A percentile compares a stretch with the other conserved stretches of the same genome.
These are phyloP conservation scores for Cercophora newfieldiana DNA, from an alignment of 495 filamentous ascomycete genomes.

Conservation along the genomic window DNA sequence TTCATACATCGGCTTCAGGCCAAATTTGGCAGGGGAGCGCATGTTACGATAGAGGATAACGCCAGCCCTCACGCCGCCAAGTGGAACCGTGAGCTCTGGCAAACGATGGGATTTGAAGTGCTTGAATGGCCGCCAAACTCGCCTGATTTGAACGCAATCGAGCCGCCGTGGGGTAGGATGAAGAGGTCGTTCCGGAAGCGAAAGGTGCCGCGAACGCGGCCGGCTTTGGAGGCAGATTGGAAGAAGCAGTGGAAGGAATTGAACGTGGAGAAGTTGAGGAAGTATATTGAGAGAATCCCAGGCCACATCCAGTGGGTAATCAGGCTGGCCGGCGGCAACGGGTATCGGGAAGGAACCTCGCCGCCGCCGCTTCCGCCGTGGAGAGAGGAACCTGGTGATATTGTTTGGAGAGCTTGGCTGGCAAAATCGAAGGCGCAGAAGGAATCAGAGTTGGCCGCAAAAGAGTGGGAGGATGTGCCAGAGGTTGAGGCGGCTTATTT, in stretches of 20 bases:
- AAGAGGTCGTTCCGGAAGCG: background rate
- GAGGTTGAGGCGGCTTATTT: no score
- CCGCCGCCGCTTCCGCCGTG: background rate
- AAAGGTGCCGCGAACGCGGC: background rate
- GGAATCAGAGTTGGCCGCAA: no score
- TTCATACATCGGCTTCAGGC: no score
- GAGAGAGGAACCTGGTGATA: background rate
- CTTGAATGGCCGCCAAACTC: slow-evolving; percentile 8
- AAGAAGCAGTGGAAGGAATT: background rate
- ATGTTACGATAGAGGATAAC: slow-evolving; percentile 11
- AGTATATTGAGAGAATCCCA: background rate
- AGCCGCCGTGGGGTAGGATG: slow-evolving; percentile 3
- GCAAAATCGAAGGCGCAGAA: no score
- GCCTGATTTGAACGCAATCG: slow-evolving; percentile 13
- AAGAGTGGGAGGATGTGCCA: no score
- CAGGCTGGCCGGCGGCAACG: background rate
- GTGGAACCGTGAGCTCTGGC: slow-evolving; percentile 8
- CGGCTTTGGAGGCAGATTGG: background rate
- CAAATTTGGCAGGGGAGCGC: no score
- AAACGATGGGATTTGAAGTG: slow-evolving; percentile 3
- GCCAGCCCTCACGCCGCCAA: background rate
- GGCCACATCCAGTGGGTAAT: background rate
- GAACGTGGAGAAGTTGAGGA: background rate
- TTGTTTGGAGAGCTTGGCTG: slow-evolving; percentile 2
- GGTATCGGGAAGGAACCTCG: background rate